Base-by-base conservation (phyloP, 2,329 filamentous ascomycete genomes). In the Zopfia rhizophila region DNA sequence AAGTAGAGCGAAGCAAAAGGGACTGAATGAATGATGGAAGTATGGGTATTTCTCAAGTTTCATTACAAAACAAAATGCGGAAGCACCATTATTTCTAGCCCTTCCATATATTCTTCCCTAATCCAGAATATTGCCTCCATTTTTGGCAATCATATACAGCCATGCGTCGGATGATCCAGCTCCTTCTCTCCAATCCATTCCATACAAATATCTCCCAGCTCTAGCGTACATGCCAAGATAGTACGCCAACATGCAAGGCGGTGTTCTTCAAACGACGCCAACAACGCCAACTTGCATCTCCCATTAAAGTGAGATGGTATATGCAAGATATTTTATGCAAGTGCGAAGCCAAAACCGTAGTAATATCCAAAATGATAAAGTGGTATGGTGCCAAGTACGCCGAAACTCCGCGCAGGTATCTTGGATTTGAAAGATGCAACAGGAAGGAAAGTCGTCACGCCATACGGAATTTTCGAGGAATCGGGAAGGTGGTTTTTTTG, bases 371-470 rank as follows among this genome's bases (percentile, higher is more conserved):
- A 50, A 51, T 41, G 33, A 35, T 51, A 48, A 54, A 52, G 48
- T 57, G 48, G 56, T 56, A 53, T 53, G 43, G 52, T 53, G 41
- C 51, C 55, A 40, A 38, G 49, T 49, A 57, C 56, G 50, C 60
- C 48, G 55, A 51, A 61, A 67, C 63, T 58, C 63, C 61, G 43
- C 48, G 59, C 60, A 60, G 41, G 44, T 58, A 61, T 59, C 58
- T 57, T 38, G 51, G 53, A 40, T 42, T 51, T 33, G 51, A 31
- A 51, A 50, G 51, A 38, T 35, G 48, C 38, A 55, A 48, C 45
- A 45, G n/a, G 51, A 64, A 66, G 42, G 57, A 52, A 63, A 66
- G 56, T 68, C 63, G 63, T 68, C 49, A 60, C 51, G 53, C 48
- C 51, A 53, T 57, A 46, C 45, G 44, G 38, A 13, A 33, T 29